Evolutionary conservation across 176 grass and related monocot genomes (phyloP).

Genomic region (Avena atlantica): DNA sequence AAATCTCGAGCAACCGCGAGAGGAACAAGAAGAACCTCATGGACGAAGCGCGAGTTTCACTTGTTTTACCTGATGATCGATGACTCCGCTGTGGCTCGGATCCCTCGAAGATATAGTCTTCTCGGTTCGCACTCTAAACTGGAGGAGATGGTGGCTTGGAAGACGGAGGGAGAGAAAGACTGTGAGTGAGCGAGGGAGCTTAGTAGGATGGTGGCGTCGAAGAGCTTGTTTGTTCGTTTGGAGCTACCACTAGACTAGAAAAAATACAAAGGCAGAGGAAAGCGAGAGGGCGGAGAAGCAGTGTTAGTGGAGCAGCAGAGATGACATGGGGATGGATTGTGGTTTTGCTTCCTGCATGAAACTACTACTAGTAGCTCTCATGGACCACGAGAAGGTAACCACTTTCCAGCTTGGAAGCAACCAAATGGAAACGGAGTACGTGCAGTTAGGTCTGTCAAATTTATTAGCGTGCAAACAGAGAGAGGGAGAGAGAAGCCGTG

Average conservation of each 20-base stretch:
- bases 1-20: constrained; percentile 26
- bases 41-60: not conserved
- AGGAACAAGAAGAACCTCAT: constrained; percentile 11
- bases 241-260: not conserved
- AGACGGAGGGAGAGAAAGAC: not conserved
- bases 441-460: not conserved
- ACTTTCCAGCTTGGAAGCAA: constrained; percentile 13
- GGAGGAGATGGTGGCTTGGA: constrained; percentile 9
- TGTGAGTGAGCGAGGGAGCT: not conserved
- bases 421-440: not conserved
- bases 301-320: constrained; percentile 17
- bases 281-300: not conserved
- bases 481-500: too few relatives aligned
- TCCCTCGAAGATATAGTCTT: constrained; percentile 13
- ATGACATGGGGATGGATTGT: constrained; percentile 26
- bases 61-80: constrained; percentile 30
- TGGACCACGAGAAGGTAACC: not conserved
- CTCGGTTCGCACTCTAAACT: not conserved
- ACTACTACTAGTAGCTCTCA: not conserved
- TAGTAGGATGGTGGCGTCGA: not conserved
- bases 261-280: not conserved
- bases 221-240: constrained; percentile 21
- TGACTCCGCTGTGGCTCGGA: not conserved
- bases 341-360: not conserved
- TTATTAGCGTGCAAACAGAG: not conserved